Evolutionary conservation across 1,284 basidiomycete species (phyloP), one percentile per base, ranked within the genome.

Genomic region (Trichosporon inkin): DNA sequence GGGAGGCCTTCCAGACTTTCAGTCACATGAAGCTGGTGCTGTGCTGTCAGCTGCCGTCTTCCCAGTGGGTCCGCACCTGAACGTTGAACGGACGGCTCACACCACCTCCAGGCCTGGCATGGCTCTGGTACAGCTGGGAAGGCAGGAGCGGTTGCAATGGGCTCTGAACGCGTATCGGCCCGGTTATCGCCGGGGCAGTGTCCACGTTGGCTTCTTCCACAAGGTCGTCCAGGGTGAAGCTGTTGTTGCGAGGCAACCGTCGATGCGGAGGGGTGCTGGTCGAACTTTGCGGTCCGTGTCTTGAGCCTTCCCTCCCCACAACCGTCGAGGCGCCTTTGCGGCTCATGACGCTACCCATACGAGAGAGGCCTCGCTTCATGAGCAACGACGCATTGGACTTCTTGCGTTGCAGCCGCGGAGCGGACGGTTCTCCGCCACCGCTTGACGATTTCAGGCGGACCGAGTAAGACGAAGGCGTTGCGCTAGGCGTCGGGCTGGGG

Each of bases 1-100:
- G 76, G 73, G 1, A 77, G 56, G 32, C 68, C 70, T 10, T 67
- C 67, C 6, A 77, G 61, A 19, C 71, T 70, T 1, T 71, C 68
- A 0, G 70, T 67, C n/a, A 77, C 71, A 47, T 77, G 76, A 3
- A 77, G 63, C 35, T 75, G 71, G 56, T 77, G 76, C 76, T 77
- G 61, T 16, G 13, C 35, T 60, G 17, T 58, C 41, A 28, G 36
- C 16, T 13, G 10, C 24, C 11, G 5, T 14, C 6, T 41, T 37
- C 35, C 22, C 51, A 44, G 14, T 40, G 17, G 24, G 6, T 20
- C 67, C 72, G 56, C 57, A 76, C 74, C 52, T 68, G 68, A n/a
- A 74, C 67, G 36, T 75, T 74, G 68, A 72, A 77, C 0, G 75
- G 75, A 32, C 63, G 54, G 11, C 69, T 67, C 2, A 77, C 72